Conservation (phyloP, 257 asterid species). For the Solanum acaule region DNA sequence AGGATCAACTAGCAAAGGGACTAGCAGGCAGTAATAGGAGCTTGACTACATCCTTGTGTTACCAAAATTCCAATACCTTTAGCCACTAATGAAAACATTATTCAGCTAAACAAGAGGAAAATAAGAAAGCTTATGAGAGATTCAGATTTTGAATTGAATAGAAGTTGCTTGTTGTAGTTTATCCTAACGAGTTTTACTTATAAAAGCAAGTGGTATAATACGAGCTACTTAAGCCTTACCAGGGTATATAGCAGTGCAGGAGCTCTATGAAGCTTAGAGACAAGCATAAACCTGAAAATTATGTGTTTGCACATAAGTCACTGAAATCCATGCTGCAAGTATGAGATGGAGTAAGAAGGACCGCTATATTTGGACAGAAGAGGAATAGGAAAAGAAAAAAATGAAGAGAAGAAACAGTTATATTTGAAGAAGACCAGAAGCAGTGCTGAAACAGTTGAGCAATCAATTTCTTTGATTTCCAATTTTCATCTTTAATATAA, state of each 20-base stretch:
- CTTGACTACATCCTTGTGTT: not conserved
- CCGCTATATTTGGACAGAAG: not conserved
- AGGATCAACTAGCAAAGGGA: not conserved
- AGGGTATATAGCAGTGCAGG: conserved; percentile 88
- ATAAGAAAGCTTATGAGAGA: not conserved
- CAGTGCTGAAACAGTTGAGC: not conserved
- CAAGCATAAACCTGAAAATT: conserved; percentile 83
- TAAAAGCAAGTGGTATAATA: not conserved
- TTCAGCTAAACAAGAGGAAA: not conserved
- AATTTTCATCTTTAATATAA: not conserved
- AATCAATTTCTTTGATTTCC: not conserved
- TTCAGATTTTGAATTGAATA: not conserved
- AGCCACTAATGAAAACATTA: not conserved
- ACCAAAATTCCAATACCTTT: not conserved
- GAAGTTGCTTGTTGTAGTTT: not conserved
- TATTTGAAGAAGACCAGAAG: not conserved
- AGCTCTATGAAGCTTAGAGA: conserved; percentile 75
- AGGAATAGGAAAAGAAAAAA: not conserved
- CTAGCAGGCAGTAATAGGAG: not conserved
- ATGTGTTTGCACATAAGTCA: not conserved
- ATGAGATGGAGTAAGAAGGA: not conserved
- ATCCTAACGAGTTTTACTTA: not conserved
- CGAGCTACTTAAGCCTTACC: conserved; percentile 42
- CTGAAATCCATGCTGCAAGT: not conserved
- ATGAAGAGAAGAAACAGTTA: not conserved